phyloP scores from a whole-genome alignment of 768 basidiomycete species.

The Suillus lakei region DNA sequence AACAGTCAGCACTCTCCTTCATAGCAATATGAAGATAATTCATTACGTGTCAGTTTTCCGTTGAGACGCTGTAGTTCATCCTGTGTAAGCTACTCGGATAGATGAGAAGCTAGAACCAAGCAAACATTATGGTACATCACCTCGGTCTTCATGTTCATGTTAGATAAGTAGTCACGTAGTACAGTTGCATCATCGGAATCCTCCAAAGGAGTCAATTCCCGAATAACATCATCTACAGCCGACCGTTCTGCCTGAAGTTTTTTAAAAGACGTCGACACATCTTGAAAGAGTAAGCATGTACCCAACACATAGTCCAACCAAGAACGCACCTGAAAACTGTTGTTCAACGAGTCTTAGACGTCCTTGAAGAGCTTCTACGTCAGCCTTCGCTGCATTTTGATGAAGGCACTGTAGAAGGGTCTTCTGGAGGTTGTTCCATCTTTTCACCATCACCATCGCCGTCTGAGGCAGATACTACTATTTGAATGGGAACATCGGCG shows the following conservation, averaged over 20 bases:
- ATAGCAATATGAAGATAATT: neutral
- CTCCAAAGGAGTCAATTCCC: constrained; percentile 72
- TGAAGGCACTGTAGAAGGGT: neutral
- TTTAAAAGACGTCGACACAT: constrained; percentile 80
- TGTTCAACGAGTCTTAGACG: constrained; percentile 75
- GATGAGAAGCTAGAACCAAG: constrained; percentile 1
- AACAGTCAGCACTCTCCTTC: constrained; percentile 12
- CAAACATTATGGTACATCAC: constrained; percentile 44
- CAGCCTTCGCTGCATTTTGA: constrained; percentile 18
- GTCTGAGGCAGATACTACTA: neutral
- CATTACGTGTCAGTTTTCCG: constrained; percentile 73
- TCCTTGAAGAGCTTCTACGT: constrained; percentile 65
- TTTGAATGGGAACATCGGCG: neutral
- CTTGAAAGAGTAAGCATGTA: constrained; percentile 41
- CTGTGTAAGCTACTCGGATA: constrained; percentile 56
- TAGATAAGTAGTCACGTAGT: constrained; percentile 75
- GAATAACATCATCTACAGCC: constrained; percentile 69
- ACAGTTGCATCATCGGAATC: constrained; percentile 66
- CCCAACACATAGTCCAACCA: constrained; percentile 7
- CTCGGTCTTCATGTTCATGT: constrained; percentile 68
- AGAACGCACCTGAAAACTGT: constrained; percentile 65
- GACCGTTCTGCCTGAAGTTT: constrained; percentile 73
- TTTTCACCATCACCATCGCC: neutral
- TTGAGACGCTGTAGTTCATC: constrained; percentile 82
- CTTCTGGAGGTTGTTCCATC: constrained; percentile 3